These are phyloP conservation scores for Biscogniauxia mediterranea DNA, from an alignment of 2,329 filamentous ascomycete species.

Conservation along the genomic window DNA sequence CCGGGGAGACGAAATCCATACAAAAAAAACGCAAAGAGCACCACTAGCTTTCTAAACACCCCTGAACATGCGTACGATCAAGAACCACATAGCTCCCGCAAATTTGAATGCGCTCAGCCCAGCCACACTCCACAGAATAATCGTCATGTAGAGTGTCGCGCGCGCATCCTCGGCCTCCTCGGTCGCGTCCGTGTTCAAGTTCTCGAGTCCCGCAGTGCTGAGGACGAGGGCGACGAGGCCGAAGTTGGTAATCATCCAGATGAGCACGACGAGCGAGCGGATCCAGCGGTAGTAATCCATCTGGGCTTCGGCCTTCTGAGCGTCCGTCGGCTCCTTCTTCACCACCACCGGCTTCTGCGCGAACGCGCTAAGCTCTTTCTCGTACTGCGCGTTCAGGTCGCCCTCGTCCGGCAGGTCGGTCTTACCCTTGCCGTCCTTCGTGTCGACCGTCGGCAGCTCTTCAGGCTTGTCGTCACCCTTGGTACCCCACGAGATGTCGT, in stretches of 20 bases:
- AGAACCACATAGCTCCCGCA: constrained; percentile 84
- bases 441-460: constrained; percentile 81
- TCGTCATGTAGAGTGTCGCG: constrained; percentile 78
- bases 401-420: constrained; percentile 94
- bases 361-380: constrained; percentile 76
- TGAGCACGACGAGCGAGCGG: constrained; percentile 83
- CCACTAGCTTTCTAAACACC: constrained; percentile 49
- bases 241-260: constrained; percentile 97
- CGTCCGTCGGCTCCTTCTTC: constrained; percentile 56
- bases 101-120: constrained; percentile 84
- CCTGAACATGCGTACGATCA: constrained; percentile 84
- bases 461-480: constrained; percentile 97
- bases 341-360: constrained; percentile 71
- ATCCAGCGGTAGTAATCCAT: constrained; percentile 99
- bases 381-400: constrained; percentile 93
- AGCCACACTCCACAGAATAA: constrained; percentile 87
- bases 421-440: constrained; percentile 87
- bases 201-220: constrained; percentile 78
- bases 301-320: constrained; percentile 72
- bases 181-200: constrained; percentile 50
- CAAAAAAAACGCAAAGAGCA: neutral
- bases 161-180: constrained; percentile 50
- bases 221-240: constrained; percentile 82
- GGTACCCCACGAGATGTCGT: constrained; percentile 97
- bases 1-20: neutral